Percentiles rank a stretch among this genome's conserved stretches.
phyloP scores from a whole-genome alignment of 768 basidiomycete genomes.

The Auricularia heimuer region DNA sequence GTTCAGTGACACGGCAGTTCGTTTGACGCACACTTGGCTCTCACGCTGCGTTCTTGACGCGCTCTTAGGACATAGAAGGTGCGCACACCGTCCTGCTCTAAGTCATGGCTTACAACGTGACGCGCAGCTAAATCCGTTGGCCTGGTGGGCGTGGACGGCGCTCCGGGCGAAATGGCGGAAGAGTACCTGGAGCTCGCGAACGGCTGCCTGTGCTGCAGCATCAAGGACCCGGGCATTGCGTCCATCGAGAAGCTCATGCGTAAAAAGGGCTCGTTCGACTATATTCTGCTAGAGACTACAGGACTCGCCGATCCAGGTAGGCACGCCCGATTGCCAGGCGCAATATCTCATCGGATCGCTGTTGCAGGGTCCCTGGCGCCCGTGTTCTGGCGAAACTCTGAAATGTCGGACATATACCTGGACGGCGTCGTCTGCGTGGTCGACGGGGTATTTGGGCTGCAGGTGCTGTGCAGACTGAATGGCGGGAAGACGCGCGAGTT shows the following conservation, averaged over 20 bases:
- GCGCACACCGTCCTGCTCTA: constrained; percentile 4
- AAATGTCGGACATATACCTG: constrained; percentile 13
- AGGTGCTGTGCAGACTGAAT: constrained; percentile 26
- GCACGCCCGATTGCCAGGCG: constrained; percentile 5
- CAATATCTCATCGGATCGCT: not conserved
- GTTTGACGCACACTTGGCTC: constrained; percentile 15
- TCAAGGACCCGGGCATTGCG: constrained; percentile 86
- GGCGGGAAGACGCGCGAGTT: not conserved
- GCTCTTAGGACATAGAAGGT: constrained; percentile 83
- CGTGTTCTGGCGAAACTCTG: constrained; percentile 34
- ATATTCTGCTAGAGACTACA: constrained; percentile 92
- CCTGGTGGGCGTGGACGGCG: constrained; percentile 40
- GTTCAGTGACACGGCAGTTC: constrained; percentile 88
- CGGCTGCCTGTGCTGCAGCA: constrained; percentile 96
- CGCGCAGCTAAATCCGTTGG: constrained; percentile 74
- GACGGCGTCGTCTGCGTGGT: constrained; percentile 93
- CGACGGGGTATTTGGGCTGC: constrained; percentile 71
- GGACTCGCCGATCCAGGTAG: constrained; percentile 91
- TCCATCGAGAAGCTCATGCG: constrained; percentile 90
- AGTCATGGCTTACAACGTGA: not conserved
- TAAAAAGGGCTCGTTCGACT: constrained; percentile 81
- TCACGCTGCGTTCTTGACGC: constrained; percentile 6
- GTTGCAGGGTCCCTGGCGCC: constrained; percentile 39
- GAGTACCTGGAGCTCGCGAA: constrained; percentile 91
- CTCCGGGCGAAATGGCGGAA: constrained; percentile 51